Evolutionary conservation across 352 stramenopile genomes (phyloP).

Genomic region (Globisporangium orthogonon): DNA sequence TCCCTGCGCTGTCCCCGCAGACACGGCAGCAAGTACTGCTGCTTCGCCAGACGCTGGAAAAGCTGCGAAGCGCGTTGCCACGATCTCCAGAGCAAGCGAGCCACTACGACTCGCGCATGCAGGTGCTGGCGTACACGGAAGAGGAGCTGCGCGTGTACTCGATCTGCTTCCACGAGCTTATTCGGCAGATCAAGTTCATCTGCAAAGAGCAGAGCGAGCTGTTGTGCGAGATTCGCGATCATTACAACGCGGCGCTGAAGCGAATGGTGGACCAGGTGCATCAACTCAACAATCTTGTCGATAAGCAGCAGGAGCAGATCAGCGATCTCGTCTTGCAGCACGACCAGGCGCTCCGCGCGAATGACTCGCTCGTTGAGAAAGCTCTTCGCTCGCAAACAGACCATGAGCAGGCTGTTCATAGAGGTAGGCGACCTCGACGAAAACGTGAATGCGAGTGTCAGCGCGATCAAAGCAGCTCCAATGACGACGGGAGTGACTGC

Average conservation of each 20-base stretch:
- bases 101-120: not conserved
- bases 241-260: slow-evolving; percentile 34
- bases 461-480: not conserved
- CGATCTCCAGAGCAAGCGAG: not conserved
- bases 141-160: slow-evolving; percentile 63
- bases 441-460: not conserved
- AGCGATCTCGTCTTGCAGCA: slow-evolving; percentile 10
- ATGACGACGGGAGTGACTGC: slow-evolving; percentile 1
- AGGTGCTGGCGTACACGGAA: slow-evolving; percentile 37
- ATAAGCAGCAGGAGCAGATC: slow-evolving; percentile 25
- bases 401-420: not conserved
- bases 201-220: slow-evolving; percentile 75
- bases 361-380: slow-evolving; percentile 17
- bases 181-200: slow-evolving; percentile 66
- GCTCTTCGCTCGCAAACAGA: slow-evolving; percentile 1
- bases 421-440: not conserved
- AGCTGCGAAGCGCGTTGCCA: slow-evolving; percentile 27
- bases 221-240: slow-evolving; percentile 43
- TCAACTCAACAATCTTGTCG: slow-evolving; percentile 13
- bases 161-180: slow-evolving; percentile 70
- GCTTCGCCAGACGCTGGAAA: slow-evolving; percentile 51
- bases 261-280: slow-evolving; percentile 19
- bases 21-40: slow-evolving; percentile 68
- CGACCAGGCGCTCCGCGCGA: slow-evolving; percentile 11
- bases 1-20: slow-evolving; percentile 53